Conservation (phyloP, 2,329 filamentous ascomycete species). For the Huntiella bhutanensis region DNA sequence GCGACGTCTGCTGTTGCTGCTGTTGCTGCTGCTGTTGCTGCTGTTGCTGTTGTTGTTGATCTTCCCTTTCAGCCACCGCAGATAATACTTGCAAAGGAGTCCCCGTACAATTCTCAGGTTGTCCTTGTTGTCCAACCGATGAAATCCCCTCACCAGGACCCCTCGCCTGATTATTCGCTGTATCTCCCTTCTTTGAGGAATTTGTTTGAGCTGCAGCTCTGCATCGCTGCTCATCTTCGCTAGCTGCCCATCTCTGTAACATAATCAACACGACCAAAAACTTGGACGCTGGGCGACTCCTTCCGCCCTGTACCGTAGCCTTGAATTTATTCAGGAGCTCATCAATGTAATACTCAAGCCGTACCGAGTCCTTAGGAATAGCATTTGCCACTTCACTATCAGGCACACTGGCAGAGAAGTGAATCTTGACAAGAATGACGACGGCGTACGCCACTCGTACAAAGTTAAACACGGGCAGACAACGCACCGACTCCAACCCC, state of each 20-base stretch:
- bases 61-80: conserved; percentile 1
- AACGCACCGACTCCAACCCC: conserved; percentile 38
- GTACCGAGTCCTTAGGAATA: conserved; percentile 48
- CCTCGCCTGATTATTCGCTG: too few relatives aligned
- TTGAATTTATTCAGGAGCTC: conserved; percentile 50
- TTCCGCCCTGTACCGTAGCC: conserved; percentile 41
- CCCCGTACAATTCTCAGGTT: not conserved
- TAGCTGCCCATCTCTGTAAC: conserved; percentile 49
- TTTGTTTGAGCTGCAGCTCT: not conserved
- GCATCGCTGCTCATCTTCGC: not conserved
- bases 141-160: too few relatives aligned
- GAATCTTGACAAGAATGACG: conserved; percentile 56
- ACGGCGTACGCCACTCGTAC: conserved; percentile 54
- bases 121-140: not conserved
- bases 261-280: conserved; percentile 53
- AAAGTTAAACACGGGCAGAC: conserved; percentile 50
- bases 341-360: conserved; percentile 46
- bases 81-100: conserved; percentile 10
- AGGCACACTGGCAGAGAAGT: conserved; percentile 44
- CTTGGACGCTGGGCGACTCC: conserved; percentile 46
- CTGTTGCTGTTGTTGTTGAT: not conserved
- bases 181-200: too few relatives aligned
- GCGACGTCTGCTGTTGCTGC: not conserved
- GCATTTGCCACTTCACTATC: conserved; percentile 50
- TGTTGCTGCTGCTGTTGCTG: not conserved